A percentile compares a stretch with the other conserved stretches of the same genome.
phyloP scores from a whole-genome alignment of 2,329 filamentous ascomycete genomes.

The Plectosphaerella plurivora region DNA sequence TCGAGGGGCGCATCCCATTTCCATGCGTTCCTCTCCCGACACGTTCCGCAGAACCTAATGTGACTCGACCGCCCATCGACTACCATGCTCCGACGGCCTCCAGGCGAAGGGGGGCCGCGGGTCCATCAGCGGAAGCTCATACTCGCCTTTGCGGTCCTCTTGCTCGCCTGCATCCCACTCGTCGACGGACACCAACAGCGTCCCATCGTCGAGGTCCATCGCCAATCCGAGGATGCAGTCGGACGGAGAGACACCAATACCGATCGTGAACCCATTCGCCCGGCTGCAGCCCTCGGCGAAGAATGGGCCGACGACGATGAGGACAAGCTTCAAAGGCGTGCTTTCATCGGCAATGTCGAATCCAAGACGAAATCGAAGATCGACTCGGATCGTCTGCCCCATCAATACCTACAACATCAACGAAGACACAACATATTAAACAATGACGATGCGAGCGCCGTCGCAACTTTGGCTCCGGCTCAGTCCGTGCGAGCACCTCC shows the following conservation, averaged over 20 bases:
- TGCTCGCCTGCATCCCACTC: slow-evolving; percentile 50
- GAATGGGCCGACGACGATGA: slow-evolving; percentile 20
- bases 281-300: slow-evolving; percentile 20
- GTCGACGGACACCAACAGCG: slow-evolving; percentile 51
- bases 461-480: slow-evolving; percentile 97
- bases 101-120: slow-evolving; percentile 50
- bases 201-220: slow-evolving; percentile 7
- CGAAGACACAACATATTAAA: slow-evolving; percentile 25
- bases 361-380: slow-evolving; percentile 25
- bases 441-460: slow-evolving; percentile 81
- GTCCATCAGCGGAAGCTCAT: slow-evolving; percentile 40
- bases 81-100: slow-evolving; percentile 62
- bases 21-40: too few species aligned
- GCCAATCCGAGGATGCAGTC: slow-evolving; percentile 6
- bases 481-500: slow-evolving; percentile 89
- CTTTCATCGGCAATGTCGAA: slow-evolving; percentile 9
- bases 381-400: neutral
- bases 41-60: neutral
- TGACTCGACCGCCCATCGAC: slow-evolving; percentile 2
- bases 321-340: slow-evolving; percentile 12
- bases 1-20: too few species aligned
- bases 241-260: slow-evolving; percentile 4
- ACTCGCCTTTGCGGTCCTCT: slow-evolving; percentile 53
- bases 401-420: slow-evolving; percentile 16
- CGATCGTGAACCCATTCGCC: slow-evolving; percentile 3